These are phyloP conservation scores for Centella asiatica DNA, from an alignment of 129 eudicot species.

Conservation along the genomic window DNA sequence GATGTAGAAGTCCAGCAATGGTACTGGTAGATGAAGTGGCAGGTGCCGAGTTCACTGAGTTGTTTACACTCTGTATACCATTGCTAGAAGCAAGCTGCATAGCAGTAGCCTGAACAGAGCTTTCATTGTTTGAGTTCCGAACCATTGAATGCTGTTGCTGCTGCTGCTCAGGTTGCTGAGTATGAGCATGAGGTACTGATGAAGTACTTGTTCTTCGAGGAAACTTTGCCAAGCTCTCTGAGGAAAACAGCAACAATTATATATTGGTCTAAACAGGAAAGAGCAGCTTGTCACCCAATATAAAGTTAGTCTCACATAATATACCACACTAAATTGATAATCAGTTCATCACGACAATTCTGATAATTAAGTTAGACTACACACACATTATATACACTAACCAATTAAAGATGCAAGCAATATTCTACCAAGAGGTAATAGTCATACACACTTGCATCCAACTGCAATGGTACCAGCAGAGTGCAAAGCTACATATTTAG, in stretches of 20 bases:
- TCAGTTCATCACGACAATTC: no score
- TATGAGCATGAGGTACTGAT: slow-evolving; percentile 49
- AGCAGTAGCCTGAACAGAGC: slow-evolving; percentile 28
- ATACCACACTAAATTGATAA: no score
- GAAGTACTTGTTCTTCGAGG: slow-evolving; percentile 57
- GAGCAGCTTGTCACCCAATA: no score
- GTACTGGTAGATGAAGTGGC: slow-evolving; percentile 46
- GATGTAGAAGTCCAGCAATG: slow-evolving; percentile 64
- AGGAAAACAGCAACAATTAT: slow-evolving; percentile 3
- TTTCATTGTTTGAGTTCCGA: slow-evolving; percentile 47
- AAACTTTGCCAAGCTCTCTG: slow-evolving; percentile 94
- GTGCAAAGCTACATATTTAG: no score
- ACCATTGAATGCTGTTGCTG: slow-evolving; percentile 35
- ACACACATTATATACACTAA: no score
- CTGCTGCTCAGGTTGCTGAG: slow-evolving; percentile 52
- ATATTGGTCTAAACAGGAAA: no score
- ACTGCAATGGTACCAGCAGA: no score
- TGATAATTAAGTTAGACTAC: no score
- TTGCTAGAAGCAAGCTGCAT: slow-evolving; percentile 48
- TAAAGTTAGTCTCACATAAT: no score
- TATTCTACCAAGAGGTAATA: no score
- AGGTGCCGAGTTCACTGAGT: slow-evolving; percentile 40
- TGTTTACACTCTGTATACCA: slow-evolving; percentile 50
- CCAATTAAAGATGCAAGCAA: no score
- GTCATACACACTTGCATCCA: no score